phyloP scores from a whole-genome alignment of 2,329 filamentous ascomycete genomes.

The Rutstroemia sydowiana region DNA sequence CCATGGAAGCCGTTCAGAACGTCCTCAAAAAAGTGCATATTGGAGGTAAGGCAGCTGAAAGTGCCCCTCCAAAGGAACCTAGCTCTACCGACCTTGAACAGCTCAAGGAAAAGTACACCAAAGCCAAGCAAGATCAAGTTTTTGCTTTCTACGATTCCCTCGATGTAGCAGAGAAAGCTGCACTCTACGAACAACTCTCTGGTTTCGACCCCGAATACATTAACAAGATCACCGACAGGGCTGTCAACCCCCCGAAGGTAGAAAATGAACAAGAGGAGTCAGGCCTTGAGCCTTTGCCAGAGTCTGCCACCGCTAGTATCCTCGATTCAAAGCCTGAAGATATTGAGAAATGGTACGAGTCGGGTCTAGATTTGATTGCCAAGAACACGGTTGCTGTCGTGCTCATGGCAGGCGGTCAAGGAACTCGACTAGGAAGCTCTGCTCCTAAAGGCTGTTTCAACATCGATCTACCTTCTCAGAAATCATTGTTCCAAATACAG shows the following conservation, averaged over 20 bases:
- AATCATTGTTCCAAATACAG: conserved; percentile 96
- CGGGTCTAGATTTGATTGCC: conserved; percentile 57
- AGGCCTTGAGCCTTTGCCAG: conserved; percentile 77
- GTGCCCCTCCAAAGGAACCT: conserved; percentile 29
- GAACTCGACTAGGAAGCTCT: conserved; percentile 87
- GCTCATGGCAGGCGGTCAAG: conserved; percentile 95
- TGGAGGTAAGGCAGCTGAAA: conserved; percentile 26
- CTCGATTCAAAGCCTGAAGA: conserved; percentile 78
- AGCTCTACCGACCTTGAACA: conserved; percentile 35
- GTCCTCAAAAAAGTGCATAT: conserved; percentile 39
- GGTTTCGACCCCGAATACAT: conserved; percentile 79
- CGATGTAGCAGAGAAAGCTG: conserved; percentile 61
- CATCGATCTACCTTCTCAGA: conserved; percentile 85
- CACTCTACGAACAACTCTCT: conserved; percentile 74
- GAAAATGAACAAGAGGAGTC: conserved; percentile 30
- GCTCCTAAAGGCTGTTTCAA: conserved; percentile 97
- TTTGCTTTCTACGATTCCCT: conserved; percentile 85
- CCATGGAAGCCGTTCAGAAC: conserved; percentile 36
- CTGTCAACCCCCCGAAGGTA: conserved; percentile 66
- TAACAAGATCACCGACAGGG: conserved; percentile 77
- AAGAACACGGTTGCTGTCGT: conserved; percentile 74
- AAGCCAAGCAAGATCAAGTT: conserved; percentile 72
- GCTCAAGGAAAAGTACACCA: conserved; percentile 65
- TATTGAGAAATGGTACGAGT: conserved; percentile 76
- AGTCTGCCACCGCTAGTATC: conserved; percentile 79